Base-by-base conservation (phyloP, 2,329 filamentous ascomycete genomes). In the Cladosporium austrohemisphaericum region DNA sequence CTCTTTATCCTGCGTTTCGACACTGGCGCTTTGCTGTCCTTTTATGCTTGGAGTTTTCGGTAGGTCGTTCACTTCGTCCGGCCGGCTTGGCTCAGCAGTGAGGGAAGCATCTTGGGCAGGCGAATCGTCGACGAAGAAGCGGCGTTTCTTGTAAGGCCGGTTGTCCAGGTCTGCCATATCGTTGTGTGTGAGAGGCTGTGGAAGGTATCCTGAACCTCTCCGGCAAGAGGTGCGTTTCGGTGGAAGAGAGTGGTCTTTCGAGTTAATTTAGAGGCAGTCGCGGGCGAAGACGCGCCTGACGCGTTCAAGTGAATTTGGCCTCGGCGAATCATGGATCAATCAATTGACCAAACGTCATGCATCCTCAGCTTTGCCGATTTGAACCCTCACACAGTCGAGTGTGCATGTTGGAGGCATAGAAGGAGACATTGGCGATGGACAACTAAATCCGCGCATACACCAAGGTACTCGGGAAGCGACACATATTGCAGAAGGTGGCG, bases 51-150 rank as follows among this genome's bases (percentile, higher is more conserved):
- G 46, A 28, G 51, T 45, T 41, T 60, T 56, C 50, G 61, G 64
- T 48, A 66, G 60, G 49, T 65, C 58, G 41, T 63, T 53, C 16
- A 58, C 37, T 29, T 66, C 59, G 41, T 68, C 61, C n/a, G 62
- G 61, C 14, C 61, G 59, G 16, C 65, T 64, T 2, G 65, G 55
- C 37, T 65, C 60, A 19, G 61, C 49, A 11, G 58, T 55, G 23
- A 65, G 56, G 23, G 53, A 44, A 32, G 64, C 56, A 33, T 50
- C 48, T n/a, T 50, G 40, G 6, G 37, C 19, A 8, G 60, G 49
- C 9, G 69, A 66, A 22, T 77, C 74, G 36, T 82, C 78, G 13
- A 75, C 70, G 57, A 85, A 84, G 67, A 84, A 84, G 22, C 81
- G 76, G 53, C 78, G 73, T 66, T 81, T 83, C 66, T 85, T 85